Base-by-base conservation (phyloP, 2,329 filamentous ascomycete species). In the Alternaria alternata region DNA sequence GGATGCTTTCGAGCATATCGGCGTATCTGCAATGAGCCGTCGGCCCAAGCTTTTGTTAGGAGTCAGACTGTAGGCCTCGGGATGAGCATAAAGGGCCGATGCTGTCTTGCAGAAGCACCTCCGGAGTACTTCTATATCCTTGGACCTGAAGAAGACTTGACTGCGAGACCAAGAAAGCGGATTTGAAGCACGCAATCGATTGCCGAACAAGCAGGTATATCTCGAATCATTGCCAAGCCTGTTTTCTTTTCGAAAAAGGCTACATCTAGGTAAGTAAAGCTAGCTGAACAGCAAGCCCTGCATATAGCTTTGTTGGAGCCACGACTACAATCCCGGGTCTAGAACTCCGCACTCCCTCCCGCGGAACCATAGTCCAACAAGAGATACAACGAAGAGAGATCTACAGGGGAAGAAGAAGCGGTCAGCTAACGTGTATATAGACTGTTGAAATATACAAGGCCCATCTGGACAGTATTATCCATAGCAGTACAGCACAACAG, bases 361-460 rank as follows among this genome's bases (percentile, higher is more conserved):
- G 46, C 14, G 46, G 14, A 49, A 49, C 1, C 7, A 18, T 12
- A 26, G 7, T 22, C 32, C 32, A 38, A 6, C 32, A 38, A 36
- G n/a, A 30, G n/a, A 18, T 7, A 7, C 5, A 36, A n/a, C 28
- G 18, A 51, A 22, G 36, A 22, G 22, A 28, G 49, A 51, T 41
- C 34, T 18, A 41, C 49, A 51, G 49, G 49, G 34, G 34, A 54
- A 58, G 32, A 58, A 47, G 32, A 58, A 47, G 55, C 55, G 55
- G 55, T 58, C 55, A 58, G 49, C 55, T 58, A 58, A 58, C 34
- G 7, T 18, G 8, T 41, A 58, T 58, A 58, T 58, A 58, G 49
- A 38, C 18, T 32, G 8, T 38, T 26, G 9, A 9, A 16, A 30
- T 9, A 28, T 34, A 22, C 18, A 48, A 8, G 16, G n/a, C 12